Base-by-base conservation (phyloP, 202 grass and related monocot species). In the Eragrostis tef region DNA sequence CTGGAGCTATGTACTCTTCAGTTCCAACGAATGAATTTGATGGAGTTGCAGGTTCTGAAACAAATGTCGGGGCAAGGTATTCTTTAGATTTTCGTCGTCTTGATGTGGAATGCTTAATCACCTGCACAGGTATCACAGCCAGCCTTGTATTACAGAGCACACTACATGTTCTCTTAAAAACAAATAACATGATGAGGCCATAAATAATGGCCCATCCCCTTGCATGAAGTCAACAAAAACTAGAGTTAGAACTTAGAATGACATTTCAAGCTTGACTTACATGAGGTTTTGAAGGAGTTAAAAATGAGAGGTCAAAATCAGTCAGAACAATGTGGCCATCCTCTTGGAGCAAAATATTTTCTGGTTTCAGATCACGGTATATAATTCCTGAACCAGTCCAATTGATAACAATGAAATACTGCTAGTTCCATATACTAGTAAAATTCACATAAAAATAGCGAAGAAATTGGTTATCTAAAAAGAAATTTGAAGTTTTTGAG, bases 11-110 rank as follows among this genome's bases (percentile, higher is more conserved):
- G 79, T 99, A 99, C 79, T 99, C 96, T 85, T 99, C 96, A 68
- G 96, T 99, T 86, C 96, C 96, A 87, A 99, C 96, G 81, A 99
- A 99, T 56, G 96, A 99, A 91, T 95, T 99, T 3, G 96, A 99
- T 85, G 88, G 96, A 53, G 90, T 91, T 67, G 77, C 89, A 74
- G 90, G 96, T 41, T 99, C 96, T 77, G 96, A 86, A 66, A 93
- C 86, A 86, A 99, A 95, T 48, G 74, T 88, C 81, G 90, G 96
- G 31, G 81, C 83, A 0, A 80, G n/a, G 79, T 74, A 86, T 69
- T 99, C 90, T 83, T 87, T 87, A 60, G 89, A 95, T 84, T 68
- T 98, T 85, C 87, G 83, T 79, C 74, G 87, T 80, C 81, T 99
- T 83, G 88, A 82, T 63, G 64, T 81, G 34, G 77, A 85, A 81